Percentiles rank a stretch among this genome's conserved stretches.
Conservation (phyloP, 345 rosid species). For the Gossypioides kirkii region DNA sequence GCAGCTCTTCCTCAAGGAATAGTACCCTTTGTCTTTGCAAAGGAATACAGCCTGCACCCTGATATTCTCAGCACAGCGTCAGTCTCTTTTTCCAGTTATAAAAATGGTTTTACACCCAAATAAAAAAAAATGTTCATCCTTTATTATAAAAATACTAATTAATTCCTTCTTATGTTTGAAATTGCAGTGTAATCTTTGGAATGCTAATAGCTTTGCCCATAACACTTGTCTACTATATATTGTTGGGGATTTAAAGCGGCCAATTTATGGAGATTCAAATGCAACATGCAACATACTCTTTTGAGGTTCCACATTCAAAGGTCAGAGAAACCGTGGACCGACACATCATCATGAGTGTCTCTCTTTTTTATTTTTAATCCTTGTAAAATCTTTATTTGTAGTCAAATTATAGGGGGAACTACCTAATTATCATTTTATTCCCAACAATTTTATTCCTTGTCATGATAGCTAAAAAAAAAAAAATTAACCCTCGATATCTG, state of each 20-base stretch:
- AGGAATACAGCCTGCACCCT: conserved; percentile 74
- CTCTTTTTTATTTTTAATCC: neutral
- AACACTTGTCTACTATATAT: conserved; percentile 84
- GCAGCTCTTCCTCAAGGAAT: conserved; percentile 82
- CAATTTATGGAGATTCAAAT: neutral
- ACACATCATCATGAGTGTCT: conserved; percentile 2
- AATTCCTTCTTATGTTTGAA: neutral
- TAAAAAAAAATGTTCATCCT: no score
- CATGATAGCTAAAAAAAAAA: neutral
- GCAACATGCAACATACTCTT: neutral
- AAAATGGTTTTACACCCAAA: no score
- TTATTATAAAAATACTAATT: neutral
- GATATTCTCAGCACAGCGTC: conserved; percentile 77
- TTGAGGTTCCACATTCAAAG: neutral
- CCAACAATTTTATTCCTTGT: conserved; percentile 4
- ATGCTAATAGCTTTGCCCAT: conserved; percentile 96
- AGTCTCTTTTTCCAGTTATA: conserved; percentile 19
- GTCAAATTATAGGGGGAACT: conserved; percentile 15
- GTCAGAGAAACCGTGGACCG: neutral
- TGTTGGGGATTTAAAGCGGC: conserved; percentile 56
- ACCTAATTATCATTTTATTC: conserved; percentile 17
- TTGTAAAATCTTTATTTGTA: conserved; percentile 36
- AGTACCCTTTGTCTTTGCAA: conserved; percentile 82
- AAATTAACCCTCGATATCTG: no score
- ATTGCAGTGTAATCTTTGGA: conserved; percentile 90